phyloP scores from a whole-genome alignment of 805 yeast species.

The Zygotorulaspora danielsina region DNA sequence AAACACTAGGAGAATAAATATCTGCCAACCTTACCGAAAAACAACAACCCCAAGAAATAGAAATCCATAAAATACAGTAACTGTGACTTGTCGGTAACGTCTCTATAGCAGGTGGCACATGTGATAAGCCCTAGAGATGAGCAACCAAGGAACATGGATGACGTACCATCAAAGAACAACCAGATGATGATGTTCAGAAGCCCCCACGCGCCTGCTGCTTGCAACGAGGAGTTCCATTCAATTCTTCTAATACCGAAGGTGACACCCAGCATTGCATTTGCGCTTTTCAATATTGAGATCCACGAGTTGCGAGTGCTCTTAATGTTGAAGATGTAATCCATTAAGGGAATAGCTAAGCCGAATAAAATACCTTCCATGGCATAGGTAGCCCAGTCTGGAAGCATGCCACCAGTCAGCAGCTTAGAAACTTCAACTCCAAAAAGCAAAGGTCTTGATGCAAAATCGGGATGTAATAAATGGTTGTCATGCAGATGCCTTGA shows the following conservation, averaged over 20 bases:
- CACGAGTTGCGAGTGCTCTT: slow-evolving; percentile 13
- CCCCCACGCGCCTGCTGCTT: slow-evolving; percentile 61
- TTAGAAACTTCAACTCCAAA: slow-evolving; percentile 33
- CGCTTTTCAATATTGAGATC: slow-evolving; percentile 24
- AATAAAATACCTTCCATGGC: slow-evolving; percentile 54
- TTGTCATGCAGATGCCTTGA: slow-evolving; percentile 50
- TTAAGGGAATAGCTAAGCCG: slow-evolving; percentile 50
- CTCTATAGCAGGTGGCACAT: slow-evolving; percentile 22
- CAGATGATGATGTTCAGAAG: slow-evolving; percentile 61
- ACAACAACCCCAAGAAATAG: slow-evolving; percentile 59
- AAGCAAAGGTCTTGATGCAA: slow-evolving; percentile 42
- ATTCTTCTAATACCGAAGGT: slow-evolving; percentile 64
- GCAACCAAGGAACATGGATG: slow-evolving; percentile 46
- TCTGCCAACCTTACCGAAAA: slow-evolving; percentile 69
- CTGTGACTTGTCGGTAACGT: slow-evolving; percentile 22
- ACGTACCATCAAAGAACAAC: slow-evolving; percentile 59
- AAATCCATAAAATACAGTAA: slow-evolving; percentile 41
- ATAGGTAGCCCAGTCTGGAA: slow-evolving; percentile 32
- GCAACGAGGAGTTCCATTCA: slow-evolving; percentile 64
- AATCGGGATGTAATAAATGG: slow-evolving; percentile 41
- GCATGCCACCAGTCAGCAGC: slow-evolving; percentile 15
- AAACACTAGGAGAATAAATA: slow-evolving; percentile 39
- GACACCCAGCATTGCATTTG: slow-evolving; percentile 63
- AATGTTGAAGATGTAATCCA: slow-evolving; percentile 28
- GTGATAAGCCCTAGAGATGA: slow-evolving; percentile 26